Conservation (phyloP, 1,284 basidiomycete species). For the Anthracocystis panici-leucophaei region DNA sequence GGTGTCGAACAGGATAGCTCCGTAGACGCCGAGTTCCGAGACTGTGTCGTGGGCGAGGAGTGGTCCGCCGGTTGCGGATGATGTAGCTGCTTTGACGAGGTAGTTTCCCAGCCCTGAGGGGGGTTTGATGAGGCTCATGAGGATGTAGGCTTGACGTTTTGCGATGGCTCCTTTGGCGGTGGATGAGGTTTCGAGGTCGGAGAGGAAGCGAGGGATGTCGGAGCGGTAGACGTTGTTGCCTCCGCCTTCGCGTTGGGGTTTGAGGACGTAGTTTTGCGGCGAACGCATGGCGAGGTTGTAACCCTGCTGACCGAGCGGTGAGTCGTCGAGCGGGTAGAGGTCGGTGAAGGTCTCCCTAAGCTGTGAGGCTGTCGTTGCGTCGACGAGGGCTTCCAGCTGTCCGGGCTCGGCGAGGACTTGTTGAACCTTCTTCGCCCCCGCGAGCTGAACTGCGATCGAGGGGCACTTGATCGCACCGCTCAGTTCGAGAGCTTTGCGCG, state of each 20-base stretch:
- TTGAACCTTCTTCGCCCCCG: conserved; percentile 95
- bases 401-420: conserved; percentile 83
- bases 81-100: conserved; percentile 75
- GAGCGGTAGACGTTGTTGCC: conserved; percentile 94
- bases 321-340: conserved; percentile 71
- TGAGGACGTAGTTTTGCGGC: conserved; percentile 81
- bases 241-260: conserved; percentile 96
- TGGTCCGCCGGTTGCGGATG: conserved; percentile 3
- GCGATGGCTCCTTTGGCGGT: conserved; percentile 21
- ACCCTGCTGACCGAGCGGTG: conserved; percentile 72
- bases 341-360: conserved; percentile 50
- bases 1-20: conserved; percentile 81
- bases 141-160: conserved; percentile 80
- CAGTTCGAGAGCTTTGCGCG: conserved; percentile 81
- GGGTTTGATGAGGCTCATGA: conserved; percentile 89
- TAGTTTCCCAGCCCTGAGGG: conserved; percentile 79
- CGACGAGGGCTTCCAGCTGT: conserved; percentile 78
- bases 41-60: conserved; percentile 78
- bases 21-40: conserved; percentile 92
- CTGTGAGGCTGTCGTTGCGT: conserved; percentile 2
- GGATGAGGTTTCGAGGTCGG: conserved; percentile 60
- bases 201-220: conserved; percentile 83
- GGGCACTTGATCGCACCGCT: conserved; percentile 93
- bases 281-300: conserved; percentile 74
- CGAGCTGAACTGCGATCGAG: conserved; percentile 87